A percentile compares a stretch with the other conserved stretches of the same genome.
These are phyloP conservation scores for Papiliotrema fonsecae DNA, from an alignment of 1,284 basidiomycete species.

Conservation along the genomic window DNA sequence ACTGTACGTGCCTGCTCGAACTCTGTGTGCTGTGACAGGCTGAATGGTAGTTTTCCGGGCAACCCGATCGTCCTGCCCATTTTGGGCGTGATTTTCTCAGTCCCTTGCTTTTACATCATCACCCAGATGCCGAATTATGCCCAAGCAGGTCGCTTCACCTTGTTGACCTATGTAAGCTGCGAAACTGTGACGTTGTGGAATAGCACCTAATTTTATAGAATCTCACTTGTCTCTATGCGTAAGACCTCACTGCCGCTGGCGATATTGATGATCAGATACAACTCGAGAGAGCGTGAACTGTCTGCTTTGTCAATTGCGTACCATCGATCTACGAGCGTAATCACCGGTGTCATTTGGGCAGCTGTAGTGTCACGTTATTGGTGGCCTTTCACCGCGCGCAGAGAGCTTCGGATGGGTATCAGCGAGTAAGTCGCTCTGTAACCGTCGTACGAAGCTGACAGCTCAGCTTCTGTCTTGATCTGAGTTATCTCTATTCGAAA, in stretches of 20 bases:
- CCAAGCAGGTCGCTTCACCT: conserved; percentile 77
- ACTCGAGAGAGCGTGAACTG: conserved; percentile 65
- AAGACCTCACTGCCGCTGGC: neutral
- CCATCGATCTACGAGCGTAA: conserved; percentile 75
- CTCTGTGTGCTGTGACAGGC: conserved; percentile 1
- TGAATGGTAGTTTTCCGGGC: conserved; percentile 58
- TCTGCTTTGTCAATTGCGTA: conserved; percentile 69
- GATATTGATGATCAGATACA: conserved; percentile 53
- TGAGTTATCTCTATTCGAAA: conserved; percentile 48
- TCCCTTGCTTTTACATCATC: conserved; percentile 92
- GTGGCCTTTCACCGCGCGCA: conserved; percentile 91
- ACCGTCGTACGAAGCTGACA: conserved; percentile 2
- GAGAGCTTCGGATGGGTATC: conserved; percentile 75
- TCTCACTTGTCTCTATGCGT: conserved; percentile 78
- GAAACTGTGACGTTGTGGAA: neutral
- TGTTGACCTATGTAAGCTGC: conserved; percentile 56
- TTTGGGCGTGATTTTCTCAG: conserved; percentile 82
- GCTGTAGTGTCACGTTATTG: conserved; percentile 79
- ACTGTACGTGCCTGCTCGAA: conserved; percentile 31
- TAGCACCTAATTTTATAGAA: conserved; percentile 59
- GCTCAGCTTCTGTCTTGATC: conserved; percentile 46
- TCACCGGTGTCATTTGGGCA: conserved; percentile 82
- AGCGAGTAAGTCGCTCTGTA: conserved; percentile 62
- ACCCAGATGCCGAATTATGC: conserved; percentile 68
- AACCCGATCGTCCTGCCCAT: conserved; percentile 68